These are phyloP conservation scores for Morella rubra DNA, from an alignment of 306 rosid species.

Conservation along the genomic window DNA sequence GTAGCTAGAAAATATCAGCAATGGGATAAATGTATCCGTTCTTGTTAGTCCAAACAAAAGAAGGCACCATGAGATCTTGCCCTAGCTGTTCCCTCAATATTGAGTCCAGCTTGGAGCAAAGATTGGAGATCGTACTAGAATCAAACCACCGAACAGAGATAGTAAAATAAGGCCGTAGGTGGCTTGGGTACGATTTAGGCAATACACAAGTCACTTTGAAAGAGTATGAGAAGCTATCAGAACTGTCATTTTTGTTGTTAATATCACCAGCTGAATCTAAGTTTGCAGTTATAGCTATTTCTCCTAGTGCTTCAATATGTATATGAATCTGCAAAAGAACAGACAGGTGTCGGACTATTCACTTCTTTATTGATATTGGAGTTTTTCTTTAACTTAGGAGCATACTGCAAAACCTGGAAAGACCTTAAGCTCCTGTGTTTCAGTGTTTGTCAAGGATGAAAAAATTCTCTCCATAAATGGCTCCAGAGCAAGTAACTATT, in stretches of 20 bases:
- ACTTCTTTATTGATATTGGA: slow-evolving; percentile 5
- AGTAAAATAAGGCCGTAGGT: slow-evolving; percentile 67
- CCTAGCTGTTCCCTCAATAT: slow-evolving; percentile 72
- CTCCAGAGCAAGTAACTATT: slow-evolving; percentile 78
- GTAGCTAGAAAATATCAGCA: too few species aligned
- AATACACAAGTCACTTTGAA: slow-evolving; percentile 77
- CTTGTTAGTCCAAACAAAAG: slow-evolving; percentile 1
- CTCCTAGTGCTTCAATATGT: too few species aligned
- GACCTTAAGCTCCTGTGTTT: slow-evolving; percentile 48
- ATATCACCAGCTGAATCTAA: too few species aligned
- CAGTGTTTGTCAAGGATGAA: slow-evolving; percentile 52
- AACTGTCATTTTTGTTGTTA: background rate
- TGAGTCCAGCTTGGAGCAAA: slow-evolving; percentile 70
- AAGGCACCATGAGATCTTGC: slow-evolving; percentile 47
- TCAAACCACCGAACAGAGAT: slow-evolving; percentile 78
- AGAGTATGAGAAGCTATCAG: slow-evolving; percentile 58
- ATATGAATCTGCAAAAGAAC: too few species aligned
- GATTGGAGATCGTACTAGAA: slow-evolving; percentile 43
- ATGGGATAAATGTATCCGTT: too few species aligned
- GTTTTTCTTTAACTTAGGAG: slow-evolving; percentile 19
- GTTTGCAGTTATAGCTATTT: too few species aligned
- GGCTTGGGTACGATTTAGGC: slow-evolving; percentile 84
- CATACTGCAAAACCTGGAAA: slow-evolving; percentile 63
- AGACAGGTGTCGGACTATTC: slow-evolving; percentile 3
- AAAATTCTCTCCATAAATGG: slow-evolving; percentile 74